Evolutionary conservation across 345 rosid genomes (phyloP).

Genomic region (Odontarrhena argentea): DNA sequence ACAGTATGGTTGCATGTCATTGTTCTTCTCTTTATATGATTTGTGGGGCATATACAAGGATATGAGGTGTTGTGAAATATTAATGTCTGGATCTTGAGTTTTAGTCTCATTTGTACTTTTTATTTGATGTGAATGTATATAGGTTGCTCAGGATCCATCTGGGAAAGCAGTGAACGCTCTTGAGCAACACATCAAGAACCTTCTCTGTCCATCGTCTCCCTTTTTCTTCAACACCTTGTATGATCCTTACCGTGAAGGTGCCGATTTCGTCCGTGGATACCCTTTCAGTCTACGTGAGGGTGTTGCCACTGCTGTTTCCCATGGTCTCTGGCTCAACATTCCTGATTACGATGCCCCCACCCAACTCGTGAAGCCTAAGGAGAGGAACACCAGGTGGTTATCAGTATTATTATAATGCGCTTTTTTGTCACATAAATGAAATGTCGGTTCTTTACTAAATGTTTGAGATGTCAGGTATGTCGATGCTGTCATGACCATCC

Average conservation of each 20-base stretch:
- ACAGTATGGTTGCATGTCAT: conserved; percentile 26
- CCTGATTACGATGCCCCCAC: conserved; percentile 99
- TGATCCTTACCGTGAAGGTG: conserved; percentile 86
- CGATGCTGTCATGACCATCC: conserved; percentile 87
- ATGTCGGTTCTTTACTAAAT: background rate
- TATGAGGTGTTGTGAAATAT: conserved; percentile 2
- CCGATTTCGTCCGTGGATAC: conserved; percentile 96
- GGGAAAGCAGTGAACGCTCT: conserved; percentile 84
- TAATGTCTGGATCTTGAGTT: background rate
- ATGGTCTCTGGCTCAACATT: conserved; percentile 98
- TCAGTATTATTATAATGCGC: background rate
- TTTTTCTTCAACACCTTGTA: conserved; percentile 94
- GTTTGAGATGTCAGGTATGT: conserved; percentile 57
- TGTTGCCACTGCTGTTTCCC: conserved; percentile 91
- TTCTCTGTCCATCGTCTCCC: conserved; percentile 85
- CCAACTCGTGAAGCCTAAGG: conserved; percentile 97
- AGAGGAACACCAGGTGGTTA: conserved; percentile 77
- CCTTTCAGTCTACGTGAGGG: conserved; percentile 97
- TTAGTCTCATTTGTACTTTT: background rate
- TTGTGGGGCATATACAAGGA: conserved; percentile 17
- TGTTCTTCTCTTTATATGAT: conserved; percentile 12
- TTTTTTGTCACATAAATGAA: background rate
- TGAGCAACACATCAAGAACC: conserved; percentile 94
- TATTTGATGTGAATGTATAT: conserved; percentile 17
- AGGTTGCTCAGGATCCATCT: conserved; percentile 93